Conservation (phyloP, 2,329 filamentous ascomycete genomes). For the Fusarium sp. region DNA sequence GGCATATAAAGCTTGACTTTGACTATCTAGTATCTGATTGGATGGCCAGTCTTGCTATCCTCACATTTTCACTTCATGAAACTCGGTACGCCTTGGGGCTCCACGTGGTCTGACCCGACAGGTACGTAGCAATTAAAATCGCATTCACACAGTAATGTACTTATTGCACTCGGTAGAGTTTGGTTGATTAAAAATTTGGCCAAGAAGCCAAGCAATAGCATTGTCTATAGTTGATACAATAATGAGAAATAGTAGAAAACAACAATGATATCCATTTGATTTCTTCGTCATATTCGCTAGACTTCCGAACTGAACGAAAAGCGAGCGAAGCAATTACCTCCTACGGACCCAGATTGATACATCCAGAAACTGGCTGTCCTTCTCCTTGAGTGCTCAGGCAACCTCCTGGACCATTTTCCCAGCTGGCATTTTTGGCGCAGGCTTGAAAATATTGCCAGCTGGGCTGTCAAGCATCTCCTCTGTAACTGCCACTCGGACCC, state of each 20-base stretch:
- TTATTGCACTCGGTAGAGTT: not conserved
- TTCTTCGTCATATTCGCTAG: not conserved
- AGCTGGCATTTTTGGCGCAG: constrained; percentile 49
- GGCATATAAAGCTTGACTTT: too few species aligned
- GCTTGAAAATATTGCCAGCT: constrained; percentile 69
- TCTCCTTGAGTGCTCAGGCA: constrained; percentile 47
- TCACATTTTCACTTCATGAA: too few species aligned
- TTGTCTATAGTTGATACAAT: constrained; percentile 4
- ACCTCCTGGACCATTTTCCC: constrained; percentile 70
- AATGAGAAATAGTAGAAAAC: constrained; percentile 7
- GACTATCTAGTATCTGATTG: too few species aligned
- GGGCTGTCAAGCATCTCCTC: constrained; percentile 76
- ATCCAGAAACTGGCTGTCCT: not conserved
- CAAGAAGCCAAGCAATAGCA: constrained; percentile 4
- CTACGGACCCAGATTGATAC: not conserved
- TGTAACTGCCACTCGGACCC: constrained; percentile 74
- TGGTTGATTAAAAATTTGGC: not conserved
- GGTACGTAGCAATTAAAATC: too few species aligned
- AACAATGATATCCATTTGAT: constrained; percentile 2
- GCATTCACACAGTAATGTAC: too few species aligned
- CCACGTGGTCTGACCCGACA: too few species aligned
- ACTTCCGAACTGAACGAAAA: not conserved
- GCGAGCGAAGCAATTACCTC: not conserved
- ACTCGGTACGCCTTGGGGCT: too few species aligned
- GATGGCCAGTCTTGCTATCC: too few species aligned